A percentile compares a stretch with the other conserved stretches of the same genome.
Evolutionary conservation across 805 yeast species (phyloP).

Genomic region (Kregervanrija delftensis): DNA sequence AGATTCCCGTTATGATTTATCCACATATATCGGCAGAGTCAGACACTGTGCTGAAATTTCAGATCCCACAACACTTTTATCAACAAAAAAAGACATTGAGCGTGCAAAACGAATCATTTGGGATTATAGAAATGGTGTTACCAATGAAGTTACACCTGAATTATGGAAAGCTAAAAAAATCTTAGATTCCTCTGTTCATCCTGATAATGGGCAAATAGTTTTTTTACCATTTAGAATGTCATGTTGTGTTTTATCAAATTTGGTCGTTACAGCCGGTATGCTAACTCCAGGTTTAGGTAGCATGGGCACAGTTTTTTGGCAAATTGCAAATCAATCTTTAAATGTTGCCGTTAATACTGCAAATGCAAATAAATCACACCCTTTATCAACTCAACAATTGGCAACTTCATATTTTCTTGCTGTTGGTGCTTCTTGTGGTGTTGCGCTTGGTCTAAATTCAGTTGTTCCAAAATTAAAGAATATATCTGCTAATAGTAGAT

Average conservation of each 20-base stretch:
- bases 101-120: slow-evolving; percentile 59
- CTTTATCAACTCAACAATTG: slow-evolving; percentile 72
- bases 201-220: slow-evolving; percentile 94
- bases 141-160: slow-evolving; percentile 61
- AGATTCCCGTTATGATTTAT: slow-evolving; percentile 68
- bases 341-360: slow-evolving; percentile 97
- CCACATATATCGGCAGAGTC: slow-evolving; percentile 90
- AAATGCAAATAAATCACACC: slow-evolving; percentile 92
- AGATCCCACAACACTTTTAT: slow-evolving; percentile 85
- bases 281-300: slow-evolving; percentile 89
- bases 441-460: slow-evolving; percentile 88
- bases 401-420: slow-evolving; percentile 78
- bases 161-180: slow-evolving; percentile 85
- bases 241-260: slow-evolving; percentile 84
- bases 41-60: slow-evolving; percentile 89
- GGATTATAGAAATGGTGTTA: slow-evolving; percentile 66
- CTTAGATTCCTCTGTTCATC: slow-evolving; percentile 89
- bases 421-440: slow-evolving; percentile 90
- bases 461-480: slow-evolving; percentile 78
- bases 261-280: slow-evolving; percentile 97
- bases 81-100: slow-evolving; percentile 55
- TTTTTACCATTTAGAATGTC: slow-evolving; percentile 95
- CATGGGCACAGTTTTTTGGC: slow-evolving; percentile 94
- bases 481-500: slow-evolving; percentile 61
- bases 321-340: slow-evolving; percentile 91